These are phyloP conservation scores for Capsicum rhomboideum DNA, from an alignment of 257 asterid genomes.

Conservation along the genomic window DNA sequence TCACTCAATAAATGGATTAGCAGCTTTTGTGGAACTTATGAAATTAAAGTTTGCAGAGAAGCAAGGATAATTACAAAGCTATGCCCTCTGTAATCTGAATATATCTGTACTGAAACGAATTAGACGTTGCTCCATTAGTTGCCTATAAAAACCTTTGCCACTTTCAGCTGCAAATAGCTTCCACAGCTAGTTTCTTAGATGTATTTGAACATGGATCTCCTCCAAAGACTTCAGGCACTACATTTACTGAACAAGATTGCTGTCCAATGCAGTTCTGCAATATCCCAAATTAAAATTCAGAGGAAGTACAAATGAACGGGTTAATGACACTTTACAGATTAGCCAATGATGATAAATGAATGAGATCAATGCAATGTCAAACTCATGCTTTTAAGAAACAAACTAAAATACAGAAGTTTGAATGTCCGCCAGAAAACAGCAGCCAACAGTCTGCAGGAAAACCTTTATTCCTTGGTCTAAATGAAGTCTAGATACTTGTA, in stretches of 20 bases:
- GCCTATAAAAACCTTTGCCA: background rate
- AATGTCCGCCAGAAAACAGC: background rate
- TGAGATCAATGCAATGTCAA: background rate
- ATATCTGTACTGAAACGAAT: background rate
- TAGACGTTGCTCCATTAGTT: background rate
- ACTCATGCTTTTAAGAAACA: background rate
- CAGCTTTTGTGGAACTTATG: background rate
- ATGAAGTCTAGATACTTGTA: background rate
- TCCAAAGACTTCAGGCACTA: background rate
- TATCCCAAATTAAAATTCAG: background rate
- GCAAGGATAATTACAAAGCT: background rate
- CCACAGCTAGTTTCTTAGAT: conserved; percentile 6
- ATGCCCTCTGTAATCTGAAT: background rate
- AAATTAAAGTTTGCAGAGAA: background rate
- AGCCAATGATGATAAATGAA: background rate
- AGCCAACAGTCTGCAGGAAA: background rate
- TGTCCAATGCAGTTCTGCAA: background rate
- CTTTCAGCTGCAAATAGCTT: conserved; percentile 5
- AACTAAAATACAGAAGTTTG: background rate
- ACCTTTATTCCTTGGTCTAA: background rate
- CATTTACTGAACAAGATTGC: conserved; percentile 2
- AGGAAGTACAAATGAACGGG: background rate
- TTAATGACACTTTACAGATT: background rate
- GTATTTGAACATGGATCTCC: conserved; percentile 7
- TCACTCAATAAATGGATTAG: background rate